phyloP scores from a whole-genome alignment of 805 yeast genomes.

The Cyberlindnera maritima region DNA sequence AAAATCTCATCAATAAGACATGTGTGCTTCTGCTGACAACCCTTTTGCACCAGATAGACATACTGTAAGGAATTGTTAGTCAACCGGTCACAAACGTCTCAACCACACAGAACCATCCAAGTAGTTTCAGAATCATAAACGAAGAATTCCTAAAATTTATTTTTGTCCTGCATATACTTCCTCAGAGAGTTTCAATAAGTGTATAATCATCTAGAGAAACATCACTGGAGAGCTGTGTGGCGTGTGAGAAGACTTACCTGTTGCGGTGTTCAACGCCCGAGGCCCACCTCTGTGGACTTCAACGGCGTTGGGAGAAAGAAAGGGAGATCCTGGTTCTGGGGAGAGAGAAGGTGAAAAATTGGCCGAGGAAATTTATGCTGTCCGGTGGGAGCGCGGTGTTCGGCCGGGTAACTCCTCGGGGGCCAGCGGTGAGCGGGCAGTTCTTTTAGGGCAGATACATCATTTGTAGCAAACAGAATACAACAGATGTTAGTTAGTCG shows the following conservation, averaged over 20 bases:
- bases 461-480: too few species aligned
- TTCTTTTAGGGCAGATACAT: constrained; percentile 4
- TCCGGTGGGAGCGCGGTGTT: neutral
- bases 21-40: neutral
- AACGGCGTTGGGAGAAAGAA: neutral
- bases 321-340: neutral
- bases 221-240: neutral
- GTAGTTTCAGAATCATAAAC: constrained; percentile 56
- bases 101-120: neutral
- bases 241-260: constrained; percentile 5
- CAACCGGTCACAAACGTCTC: neutral
- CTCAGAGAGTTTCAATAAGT: constrained; percentile 48
- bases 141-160: constrained; percentile 67
- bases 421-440: neutral
- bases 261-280: neutral
- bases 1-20: constrained; percentile 22
- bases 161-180: constrained; percentile 76
- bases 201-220: constrained; percentile 33
- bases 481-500: neutral
- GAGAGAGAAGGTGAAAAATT: neutral
- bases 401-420: neutral
- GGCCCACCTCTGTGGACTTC: constrained; percentile 1
- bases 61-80: constrained; percentile 8
- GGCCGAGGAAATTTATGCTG: neutral
- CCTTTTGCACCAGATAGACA: too few species aligned